Evolutionary conservation across 2,329 filamentous ascomycete genomes (phyloP).

Genomic region (Teratosphaeria pseudoeucalypti): DNA sequence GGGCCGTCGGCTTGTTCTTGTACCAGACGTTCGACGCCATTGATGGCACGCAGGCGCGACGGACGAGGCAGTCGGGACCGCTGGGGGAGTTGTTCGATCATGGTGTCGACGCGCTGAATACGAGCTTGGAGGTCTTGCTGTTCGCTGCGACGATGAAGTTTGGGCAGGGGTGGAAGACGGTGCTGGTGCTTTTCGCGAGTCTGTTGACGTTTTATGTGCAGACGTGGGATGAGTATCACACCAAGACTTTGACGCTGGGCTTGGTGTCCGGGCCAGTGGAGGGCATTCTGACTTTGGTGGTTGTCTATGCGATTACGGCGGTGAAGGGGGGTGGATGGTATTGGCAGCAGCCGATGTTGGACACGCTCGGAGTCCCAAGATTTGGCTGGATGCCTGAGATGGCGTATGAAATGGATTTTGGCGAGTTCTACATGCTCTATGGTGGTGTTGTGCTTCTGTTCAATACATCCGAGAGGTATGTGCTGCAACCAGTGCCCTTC

Average conservation of each 20-base stretch:
- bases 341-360: constrained; percentile 78
- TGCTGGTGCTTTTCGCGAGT: constrained; percentile 59
- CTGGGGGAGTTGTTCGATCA: constrained; percentile 96
- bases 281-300: constrained; percentile 73
- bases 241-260: constrained; percentile 85
- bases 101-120: constrained; percentile 93
- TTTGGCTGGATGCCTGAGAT: constrained; percentile 54
- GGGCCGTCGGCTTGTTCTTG: constrained; percentile 79
- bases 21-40: constrained; percentile 99
- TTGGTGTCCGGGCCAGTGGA: constrained; percentile 91
- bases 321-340: constrained; percentile 80
- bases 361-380: constrained; percentile 57
- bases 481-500: background rate
- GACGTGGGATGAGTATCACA: constrained; percentile 99
- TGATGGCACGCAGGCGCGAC: constrained; percentile 85
- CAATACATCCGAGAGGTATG: constrained; percentile 64
- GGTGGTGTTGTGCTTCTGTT: constrained; percentile 70
- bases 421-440: constrained; percentile 86
- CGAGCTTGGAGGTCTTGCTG: constrained; percentile 80
- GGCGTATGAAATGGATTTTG: constrained; percentile 74
- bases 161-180: constrained; percentile 82
- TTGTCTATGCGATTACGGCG: constrained; percentile 75
- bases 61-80: constrained; percentile 85
- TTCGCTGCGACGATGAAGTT: constrained; percentile 90
- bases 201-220: constrained; percentile 96